Evolutionary conservation across 768 basidiomycete genomes (phyloP), one percentile per base, ranked within the genome.

Genomic region (Tulasnella sp.): DNA sequence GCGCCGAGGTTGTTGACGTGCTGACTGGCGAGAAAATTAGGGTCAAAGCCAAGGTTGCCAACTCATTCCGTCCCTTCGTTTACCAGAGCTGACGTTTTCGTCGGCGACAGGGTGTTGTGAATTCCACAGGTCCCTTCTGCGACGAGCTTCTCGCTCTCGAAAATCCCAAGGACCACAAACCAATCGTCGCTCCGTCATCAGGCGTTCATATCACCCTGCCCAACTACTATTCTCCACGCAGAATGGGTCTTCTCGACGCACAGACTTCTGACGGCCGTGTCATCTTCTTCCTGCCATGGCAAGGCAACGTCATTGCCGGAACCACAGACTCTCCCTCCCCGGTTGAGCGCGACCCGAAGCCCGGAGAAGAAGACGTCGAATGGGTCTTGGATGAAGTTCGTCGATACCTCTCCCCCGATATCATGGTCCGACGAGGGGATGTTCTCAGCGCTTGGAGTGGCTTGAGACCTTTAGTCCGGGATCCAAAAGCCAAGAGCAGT

Each of bases 201-300:
- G 97, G 97, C 14, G 91, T 97, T 34, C 97, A 99, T 86, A 95
- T 99, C 86, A 97, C 97, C 0, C 91, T 99, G 2, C 97, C 97
- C 3, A 94, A 95, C 83, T 99, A 99, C 87, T 98, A 98, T 84
- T 95, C 96, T 1, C 97, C 97, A 3, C 91, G 93, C 21, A 93
- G 89, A 74, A 98, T 99, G 94, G 97, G 98, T 68, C 89, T 99
- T 6, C 89, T 99, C 71, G 98, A 99, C 85, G 98, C 97, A 0
- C 89, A 95, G 3, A 98, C 98, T 5, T 95, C 94, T 0, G 97
- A 99, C 81, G 97, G 97, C 0, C 93, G 97, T 38, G 97, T 99
- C 78, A 97, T 99, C 84, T 99, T 98, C 89, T 98, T 99, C 90
- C 90, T 99, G 14, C 97, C 97, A 0, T 99, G 98, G 97, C 93